These are phyloP conservation scores for Dendrobium officinale DNA, from an alignment of 106 monocot genomes.

Conservation along the genomic window DNA sequence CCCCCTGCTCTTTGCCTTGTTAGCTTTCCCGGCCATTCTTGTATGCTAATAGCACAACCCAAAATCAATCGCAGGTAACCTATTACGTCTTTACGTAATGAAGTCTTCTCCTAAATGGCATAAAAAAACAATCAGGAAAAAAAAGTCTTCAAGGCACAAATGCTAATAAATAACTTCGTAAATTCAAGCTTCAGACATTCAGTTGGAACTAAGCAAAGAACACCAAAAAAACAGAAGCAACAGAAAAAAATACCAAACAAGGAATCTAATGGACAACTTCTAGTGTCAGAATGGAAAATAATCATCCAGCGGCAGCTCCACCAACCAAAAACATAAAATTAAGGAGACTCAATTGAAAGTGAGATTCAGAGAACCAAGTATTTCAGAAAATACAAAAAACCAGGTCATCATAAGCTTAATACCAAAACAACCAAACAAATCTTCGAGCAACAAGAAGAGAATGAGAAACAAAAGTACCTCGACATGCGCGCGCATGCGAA, in stretches of 20 bases:
- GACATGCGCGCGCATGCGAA: not conserved
- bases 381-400: not conserved
- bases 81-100: not conserved
- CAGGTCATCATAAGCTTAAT: not conserved
- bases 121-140: not conserved
- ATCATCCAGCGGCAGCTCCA: not conserved
- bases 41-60: not conserved
- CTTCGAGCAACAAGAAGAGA: not conserved
- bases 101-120: not conserved
- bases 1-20: slow-evolving; percentile 9
- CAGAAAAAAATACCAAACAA: not conserved
- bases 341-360: not conserved
- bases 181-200: not conserved
- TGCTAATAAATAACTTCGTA: not conserved
- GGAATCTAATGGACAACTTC: not conserved
- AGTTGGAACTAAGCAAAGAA: not conserved
- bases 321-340: not conserved
- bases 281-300: not conserved
- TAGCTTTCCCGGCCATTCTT: slow-evolving; percentile 7
- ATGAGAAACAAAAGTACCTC: slow-evolving; percentile 1
- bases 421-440: not conserved
- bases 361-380: not conserved
- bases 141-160: not conserved
- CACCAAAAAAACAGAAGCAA: not conserved
- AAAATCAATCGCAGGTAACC: not conserved